phyloP scores from a whole-genome alignment of 495 filamentous ascomycete species.

The Annulohypoxylon bovei region DNA sequence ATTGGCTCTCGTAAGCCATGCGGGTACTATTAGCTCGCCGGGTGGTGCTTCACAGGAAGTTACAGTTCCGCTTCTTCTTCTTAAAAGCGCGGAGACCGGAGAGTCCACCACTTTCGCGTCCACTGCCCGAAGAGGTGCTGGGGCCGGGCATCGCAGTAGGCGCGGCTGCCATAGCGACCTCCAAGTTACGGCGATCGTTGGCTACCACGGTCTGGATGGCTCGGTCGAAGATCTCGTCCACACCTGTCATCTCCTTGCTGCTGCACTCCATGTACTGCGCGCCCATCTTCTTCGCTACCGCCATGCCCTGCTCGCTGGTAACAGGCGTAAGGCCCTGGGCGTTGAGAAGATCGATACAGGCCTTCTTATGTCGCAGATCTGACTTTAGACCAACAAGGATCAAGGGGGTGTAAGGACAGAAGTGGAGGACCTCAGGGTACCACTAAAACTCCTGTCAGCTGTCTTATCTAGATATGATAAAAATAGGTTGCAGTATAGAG shows the following conservation, averaged over 20 bases:
- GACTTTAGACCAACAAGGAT: conserved; percentile 96
- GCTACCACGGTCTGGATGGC: conserved; percentile 89
- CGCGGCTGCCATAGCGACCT: conserved; percentile 49
- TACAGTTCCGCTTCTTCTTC: conserved; percentile 76
- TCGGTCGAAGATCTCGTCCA: conserved; percentile 91
- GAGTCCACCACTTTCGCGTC: conserved; percentile 42
- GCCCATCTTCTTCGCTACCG: conserved; percentile 90
- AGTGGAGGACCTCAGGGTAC: conserved; percentile 99
- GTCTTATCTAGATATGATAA: background rate
- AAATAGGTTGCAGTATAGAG: background rate
- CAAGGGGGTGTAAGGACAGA: conserved; percentile 95
- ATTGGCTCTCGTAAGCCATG: background rate
- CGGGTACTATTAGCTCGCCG: background rate
- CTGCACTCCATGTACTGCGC: conserved; percentile 97
- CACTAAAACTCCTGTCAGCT: conserved; percentile 67
- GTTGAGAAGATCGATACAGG: conserved; percentile 97
- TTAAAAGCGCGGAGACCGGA: conserved; percentile 51
- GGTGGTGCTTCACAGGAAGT: conserved; percentile 70
- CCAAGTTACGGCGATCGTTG: conserved; percentile 65
- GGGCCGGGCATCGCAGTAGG: conserved; percentile 35
- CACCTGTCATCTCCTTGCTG: conserved; percentile 94
- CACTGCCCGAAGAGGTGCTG: conserved; percentile 17
- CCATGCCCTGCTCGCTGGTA: conserved; percentile 85
- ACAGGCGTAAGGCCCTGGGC: conserved; percentile 97
- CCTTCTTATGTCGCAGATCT: conserved; percentile 91